Conservation (phyloP, 768 basidiomycete species). For the Harrya chromipes region DNA sequence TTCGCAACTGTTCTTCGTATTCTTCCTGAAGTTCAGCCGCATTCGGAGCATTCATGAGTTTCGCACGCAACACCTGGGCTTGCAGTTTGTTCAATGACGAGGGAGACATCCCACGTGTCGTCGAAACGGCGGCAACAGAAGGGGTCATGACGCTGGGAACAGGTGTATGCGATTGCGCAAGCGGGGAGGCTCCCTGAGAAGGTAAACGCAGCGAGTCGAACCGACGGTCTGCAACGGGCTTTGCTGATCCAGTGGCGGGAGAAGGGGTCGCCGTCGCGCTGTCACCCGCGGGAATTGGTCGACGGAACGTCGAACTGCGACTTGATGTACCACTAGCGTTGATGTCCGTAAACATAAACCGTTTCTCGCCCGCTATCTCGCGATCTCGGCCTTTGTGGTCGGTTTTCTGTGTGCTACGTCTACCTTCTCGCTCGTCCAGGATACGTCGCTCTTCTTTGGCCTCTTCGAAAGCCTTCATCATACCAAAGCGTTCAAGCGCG, state of each 20-base stretch:
- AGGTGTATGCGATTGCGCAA: constrained; percentile 69
- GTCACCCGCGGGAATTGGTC: constrained; percentile 63
- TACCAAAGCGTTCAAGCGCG: constrained; percentile 85
- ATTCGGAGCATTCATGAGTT: constrained; percentile 76
- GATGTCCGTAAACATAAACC: constrained; percentile 69
- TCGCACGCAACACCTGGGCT: constrained; percentile 89
- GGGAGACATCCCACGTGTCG: constrained; percentile 55
- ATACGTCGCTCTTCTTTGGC: constrained; percentile 83
- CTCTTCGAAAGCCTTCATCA: constrained; percentile 81
- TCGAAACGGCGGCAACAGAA: constrained; percentile 33
- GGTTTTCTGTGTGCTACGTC: constrained; percentile 38
- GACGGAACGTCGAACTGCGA: constrained; percentile 83
- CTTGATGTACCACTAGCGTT: constrained; percentile 62
- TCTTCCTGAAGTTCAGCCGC: constrained; percentile 77
- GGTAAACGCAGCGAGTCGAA: constrained; percentile 61
- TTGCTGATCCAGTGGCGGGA: constrained; percentile 24
- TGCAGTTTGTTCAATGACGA: constrained; percentile 89
- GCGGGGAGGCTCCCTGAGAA: constrained; percentile 57
- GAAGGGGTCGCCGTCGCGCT: constrained; percentile 61
- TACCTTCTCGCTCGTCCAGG: constrained; percentile 76
- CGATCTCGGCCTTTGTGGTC: constrained; percentile 39
- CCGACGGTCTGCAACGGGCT: constrained; percentile 45
- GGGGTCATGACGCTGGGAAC: constrained; percentile 92
- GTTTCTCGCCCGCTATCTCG: constrained; percentile 42
- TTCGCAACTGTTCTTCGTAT: constrained; percentile 71